Conservation (phyloP, 805 yeast genomes). For the Millerozyma miso region DNA sequence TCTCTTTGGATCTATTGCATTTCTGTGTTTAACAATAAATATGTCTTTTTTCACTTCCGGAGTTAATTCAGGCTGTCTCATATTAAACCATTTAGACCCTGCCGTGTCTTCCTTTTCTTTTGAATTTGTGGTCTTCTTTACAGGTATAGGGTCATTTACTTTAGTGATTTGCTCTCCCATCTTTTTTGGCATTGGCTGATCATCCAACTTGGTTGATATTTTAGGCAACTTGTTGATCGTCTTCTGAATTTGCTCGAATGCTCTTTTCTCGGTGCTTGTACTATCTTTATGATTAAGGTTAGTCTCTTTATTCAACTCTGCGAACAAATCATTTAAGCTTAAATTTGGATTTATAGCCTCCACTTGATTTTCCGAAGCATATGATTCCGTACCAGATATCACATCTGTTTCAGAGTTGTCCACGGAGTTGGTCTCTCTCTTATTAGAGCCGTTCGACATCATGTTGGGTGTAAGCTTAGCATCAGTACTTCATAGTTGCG, state of each 20-base stretch:
- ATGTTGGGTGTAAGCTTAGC: neutral
- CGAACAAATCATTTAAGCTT: slow-evolving; percentile 30
- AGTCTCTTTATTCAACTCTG: slow-evolving; percentile 22
- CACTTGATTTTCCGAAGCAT: slow-evolving; percentile 13
- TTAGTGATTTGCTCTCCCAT: slow-evolving; percentile 17
- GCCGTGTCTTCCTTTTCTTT: slow-evolving; percentile 25
- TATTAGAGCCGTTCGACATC: neutral
- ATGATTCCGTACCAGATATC: slow-evolving; percentile 21
- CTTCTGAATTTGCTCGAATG: slow-evolving; percentile 31
- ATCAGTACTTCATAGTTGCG: neutral
- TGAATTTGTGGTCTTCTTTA: slow-evolving; percentile 11
- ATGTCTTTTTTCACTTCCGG: slow-evolving; percentile 72
- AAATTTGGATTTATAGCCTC: slow-evolving; percentile 9
- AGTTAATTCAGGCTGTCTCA: slow-evolving; percentile 75
- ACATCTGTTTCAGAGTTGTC: slow-evolving; percentile 24
- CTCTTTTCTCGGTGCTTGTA: slow-evolving; percentile 9
- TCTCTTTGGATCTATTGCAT: slow-evolving; percentile 90
- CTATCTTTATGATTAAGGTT: neutral
- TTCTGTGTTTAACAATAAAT: slow-evolving; percentile 75
- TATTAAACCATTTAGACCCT: slow-evolving; percentile 72
- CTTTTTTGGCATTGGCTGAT: slow-evolving; percentile 10
- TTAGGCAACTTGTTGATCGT: slow-evolving; percentile 37
- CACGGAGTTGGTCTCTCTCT: slow-evolving; percentile 3
- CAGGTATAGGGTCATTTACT: slow-evolving; percentile 45
- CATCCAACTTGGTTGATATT: slow-evolving; percentile 29